Percentiles rank a stretch among this genome's conserved stretches.
Evolutionary conservation across 2,329 filamentous ascomycete genomes (phyloP).

Genomic region (Dactylellina sp.): DNA sequence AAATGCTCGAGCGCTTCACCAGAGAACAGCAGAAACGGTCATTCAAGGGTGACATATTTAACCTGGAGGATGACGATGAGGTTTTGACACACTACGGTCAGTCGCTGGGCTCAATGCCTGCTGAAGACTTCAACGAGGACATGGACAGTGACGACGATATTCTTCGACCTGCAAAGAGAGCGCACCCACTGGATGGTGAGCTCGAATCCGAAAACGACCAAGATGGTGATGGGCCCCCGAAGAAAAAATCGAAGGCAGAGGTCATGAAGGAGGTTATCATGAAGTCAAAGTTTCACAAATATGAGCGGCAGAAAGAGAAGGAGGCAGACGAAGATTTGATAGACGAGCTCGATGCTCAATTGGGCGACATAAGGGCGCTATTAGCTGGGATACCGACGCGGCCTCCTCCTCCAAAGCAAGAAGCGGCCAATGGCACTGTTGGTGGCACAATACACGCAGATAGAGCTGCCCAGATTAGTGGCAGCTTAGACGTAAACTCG

Average conservation of each 20-base stretch:
- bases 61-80: slow-evolving; percentile 85
- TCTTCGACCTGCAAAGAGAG: slow-evolving; percentile 69
- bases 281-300: slow-evolving; percentile 95
- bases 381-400: slow-evolving; percentile 68
- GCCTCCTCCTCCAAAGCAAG: slow-evolving; percentile 61
- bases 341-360: slow-evolving; percentile 83
- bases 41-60: slow-evolving; percentile 77
- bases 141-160: slow-evolving; percentile 73
- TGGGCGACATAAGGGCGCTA: slow-evolving; percentile 79
- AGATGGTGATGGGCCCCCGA: slow-evolving; percentile 73
- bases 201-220: slow-evolving; percentile 67
- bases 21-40: slow-evolving; percentile 77
- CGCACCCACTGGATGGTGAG: slow-evolving; percentile 66
- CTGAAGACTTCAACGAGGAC: slow-evolving; percentile 85
- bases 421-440: slow-evolving; percentile 63
- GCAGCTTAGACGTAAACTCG: slow-evolving; percentile 62
- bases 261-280: slow-evolving; percentile 98
- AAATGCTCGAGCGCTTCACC: slow-evolving; percentile 89
- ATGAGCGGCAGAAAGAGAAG: slow-evolving; percentile 89
- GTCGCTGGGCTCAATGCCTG: slow-evolving; percentile 71
- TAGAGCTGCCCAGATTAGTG: slow-evolving; percentile 66
- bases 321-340: slow-evolving; percentile 92
- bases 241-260: slow-evolving; percentile 94
- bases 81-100: slow-evolving; percentile 86
- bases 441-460: slow-evolving; percentile 69